Percentiles rank a stretch among this genome's conserved stretches.
phyloP scores from a whole-genome alignment of 768 basidiomycete species.

The Clathrus columnatus region DNA sequence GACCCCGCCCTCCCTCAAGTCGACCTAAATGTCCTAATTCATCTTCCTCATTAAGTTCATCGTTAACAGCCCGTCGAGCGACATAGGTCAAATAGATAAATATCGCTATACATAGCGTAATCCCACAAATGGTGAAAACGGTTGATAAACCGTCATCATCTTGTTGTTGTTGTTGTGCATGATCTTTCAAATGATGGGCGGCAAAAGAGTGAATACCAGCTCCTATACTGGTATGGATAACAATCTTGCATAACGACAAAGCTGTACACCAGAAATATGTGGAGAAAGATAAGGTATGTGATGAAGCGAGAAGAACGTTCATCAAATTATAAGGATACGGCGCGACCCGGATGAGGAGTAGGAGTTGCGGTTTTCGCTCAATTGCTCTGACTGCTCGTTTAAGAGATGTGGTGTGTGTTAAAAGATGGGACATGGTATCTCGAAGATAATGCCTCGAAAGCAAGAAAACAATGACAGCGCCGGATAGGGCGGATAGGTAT shows the following conservation, averaged over 20 bases:
- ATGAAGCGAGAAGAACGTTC: constrained; percentile 87
- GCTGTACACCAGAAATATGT: constrained; percentile 78
- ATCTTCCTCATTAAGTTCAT: constrained; percentile 34
- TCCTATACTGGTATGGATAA: constrained; percentile 85
- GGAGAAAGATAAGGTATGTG: constrained; percentile 68
- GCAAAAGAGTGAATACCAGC: constrained; percentile 80
- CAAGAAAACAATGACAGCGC: constrained; percentile 77
- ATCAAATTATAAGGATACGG: constrained; percentile 92
- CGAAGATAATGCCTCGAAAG: constrained; percentile 70
- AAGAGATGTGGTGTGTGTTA: constrained; percentile 60
- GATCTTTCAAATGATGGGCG: constrained; percentile 36
- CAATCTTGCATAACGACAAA: constrained; percentile 80
- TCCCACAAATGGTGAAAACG: constrained; percentile 60
- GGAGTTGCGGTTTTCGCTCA: constrained; percentile 76
- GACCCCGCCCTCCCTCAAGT: constrained; percentile 21
- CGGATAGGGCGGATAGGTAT: constrained; percentile 76
- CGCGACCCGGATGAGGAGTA: constrained; percentile 88
- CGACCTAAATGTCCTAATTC: constrained; percentile 43
- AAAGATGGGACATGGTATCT: constrained; percentile 61
- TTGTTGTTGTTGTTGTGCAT: constrained; percentile 29
- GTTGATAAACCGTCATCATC: constrained; percentile 42
- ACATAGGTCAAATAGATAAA: constrained; percentile 75
- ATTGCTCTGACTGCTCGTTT: constrained; percentile 80
- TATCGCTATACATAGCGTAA: constrained; percentile 62
- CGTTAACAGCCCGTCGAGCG: constrained; percentile 60